Evolutionary conservation across 768 basidiomycete genomes (phyloP).

Genomic region (Phlebiopsis gigantea): DNA sequence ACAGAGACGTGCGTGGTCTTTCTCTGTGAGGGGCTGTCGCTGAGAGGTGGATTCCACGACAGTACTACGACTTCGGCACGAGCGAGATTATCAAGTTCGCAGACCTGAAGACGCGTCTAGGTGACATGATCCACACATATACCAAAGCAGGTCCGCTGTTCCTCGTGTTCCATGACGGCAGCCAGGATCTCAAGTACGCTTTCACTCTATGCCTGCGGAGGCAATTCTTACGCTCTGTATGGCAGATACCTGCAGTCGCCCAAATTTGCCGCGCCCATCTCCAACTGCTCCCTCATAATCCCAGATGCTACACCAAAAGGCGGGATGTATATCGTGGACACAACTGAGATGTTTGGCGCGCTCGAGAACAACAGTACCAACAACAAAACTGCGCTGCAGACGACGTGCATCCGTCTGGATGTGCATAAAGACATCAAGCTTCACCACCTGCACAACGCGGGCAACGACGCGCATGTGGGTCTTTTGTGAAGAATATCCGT

Average conservation of each 20-base stretch:
- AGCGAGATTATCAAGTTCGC: slow-evolving; percentile 49
- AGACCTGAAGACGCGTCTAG: slow-evolving; percentile 48
- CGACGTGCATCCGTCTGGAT: slow-evolving; percentile 58
- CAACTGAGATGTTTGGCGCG: slow-evolving; percentile 69
- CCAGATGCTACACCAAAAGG: slow-evolving; percentile 48
- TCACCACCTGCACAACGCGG: slow-evolving; percentile 61
- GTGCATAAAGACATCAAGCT: slow-evolving; percentile 43
- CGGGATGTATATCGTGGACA: slow-evolving; percentile 67
- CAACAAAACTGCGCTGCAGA: slow-evolving; percentile 51
- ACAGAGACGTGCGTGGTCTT: slow-evolving; percentile 32
- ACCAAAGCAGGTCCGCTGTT: slow-evolving; percentile 54
- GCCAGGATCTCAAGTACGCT: slow-evolving; percentile 68
- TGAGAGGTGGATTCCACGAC: not conserved
- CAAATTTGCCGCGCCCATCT: slow-evolving; percentile 45
- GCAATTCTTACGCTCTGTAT: not conserved
- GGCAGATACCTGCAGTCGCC: slow-evolving; percentile 49
- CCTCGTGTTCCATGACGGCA: slow-evolving; percentile 77
- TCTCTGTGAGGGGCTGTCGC: not conserved
- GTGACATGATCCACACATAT: slow-evolving; percentile 37
- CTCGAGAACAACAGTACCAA: slow-evolving; percentile 55
- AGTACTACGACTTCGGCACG: slow-evolving; percentile 67
- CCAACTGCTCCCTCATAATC: slow-evolving; percentile 46
- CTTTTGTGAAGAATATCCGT: not conserved
- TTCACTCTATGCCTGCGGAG: slow-evolving; percentile 8
- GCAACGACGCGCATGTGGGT: slow-evolving; percentile 79